Percentiles rank a stretch among this genome's conserved stretches.
Conservation (phyloP, 2,329 filamentous ascomycete species). For the Elsinoe batatas region DNA sequence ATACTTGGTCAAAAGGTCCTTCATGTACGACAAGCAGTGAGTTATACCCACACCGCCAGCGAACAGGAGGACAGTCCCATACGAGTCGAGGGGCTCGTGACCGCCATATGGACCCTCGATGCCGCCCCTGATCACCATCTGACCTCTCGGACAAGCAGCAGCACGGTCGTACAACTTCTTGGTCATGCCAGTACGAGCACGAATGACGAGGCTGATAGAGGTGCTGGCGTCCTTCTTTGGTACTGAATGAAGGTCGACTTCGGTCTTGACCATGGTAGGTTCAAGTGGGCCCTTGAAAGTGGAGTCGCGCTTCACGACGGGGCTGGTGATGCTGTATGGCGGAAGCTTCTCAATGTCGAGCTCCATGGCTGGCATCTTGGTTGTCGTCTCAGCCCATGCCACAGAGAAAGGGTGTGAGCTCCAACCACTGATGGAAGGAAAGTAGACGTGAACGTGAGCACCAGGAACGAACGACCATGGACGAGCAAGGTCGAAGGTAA, state of each 20-base stretch:
- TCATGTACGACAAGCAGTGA: conserved; percentile 66
- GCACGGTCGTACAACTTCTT: conserved; percentile 59
- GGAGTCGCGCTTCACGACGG: conserved; percentile 13
- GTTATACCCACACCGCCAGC: conserved; percentile 75
- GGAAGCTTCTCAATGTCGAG: conserved; percentile 28
- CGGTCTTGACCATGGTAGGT: conserved; percentile 10
- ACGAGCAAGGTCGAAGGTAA: conserved; percentile 50
- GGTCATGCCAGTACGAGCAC: conserved; percentile 65
- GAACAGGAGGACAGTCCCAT: conserved; percentile 69
- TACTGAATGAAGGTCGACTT: conserved; percentile 13
- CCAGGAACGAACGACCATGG: conserved; percentile 46
- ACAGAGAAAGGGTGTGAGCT: conserved; percentile 42
- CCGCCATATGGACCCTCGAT: conserved; percentile 71
- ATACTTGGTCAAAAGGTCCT: conserved; percentile 60
- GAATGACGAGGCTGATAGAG: conserved; percentile 60
- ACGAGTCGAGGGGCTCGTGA: conserved; percentile 60
- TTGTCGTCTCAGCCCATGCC: conserved; percentile 34
- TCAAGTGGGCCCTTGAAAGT: neutral
- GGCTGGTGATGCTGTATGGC: neutral
- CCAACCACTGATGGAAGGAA: conserved; percentile 38
- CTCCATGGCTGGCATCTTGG: conserved; percentile 21
- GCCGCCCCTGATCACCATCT: conserved; percentile 53
- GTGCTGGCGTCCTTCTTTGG: conserved; percentile 26
- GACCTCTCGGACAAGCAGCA: conserved; percentile 49
- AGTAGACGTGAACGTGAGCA: conserved; percentile 51